Evolutionary conservation across 768 basidiomycete genomes (phyloP).

Genomic region (Lyophyllum decastes): DNA sequence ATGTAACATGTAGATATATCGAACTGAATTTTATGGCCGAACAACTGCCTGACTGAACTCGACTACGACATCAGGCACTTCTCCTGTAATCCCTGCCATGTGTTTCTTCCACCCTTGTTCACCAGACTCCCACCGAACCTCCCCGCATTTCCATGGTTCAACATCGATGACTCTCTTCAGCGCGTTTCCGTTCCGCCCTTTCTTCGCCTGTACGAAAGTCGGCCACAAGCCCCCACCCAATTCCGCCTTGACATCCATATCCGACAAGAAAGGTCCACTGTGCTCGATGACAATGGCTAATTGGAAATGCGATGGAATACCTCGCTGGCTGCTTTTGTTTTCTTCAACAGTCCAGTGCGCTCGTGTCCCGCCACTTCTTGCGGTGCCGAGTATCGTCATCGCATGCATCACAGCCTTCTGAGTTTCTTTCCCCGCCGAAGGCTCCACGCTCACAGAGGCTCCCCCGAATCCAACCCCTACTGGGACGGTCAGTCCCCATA

Average conservation of each 20-base stretch:
- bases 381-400: slow-evolving; percentile 20
- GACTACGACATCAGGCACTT: slow-evolving; percentile 16
- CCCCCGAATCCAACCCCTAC: slow-evolving; percentile 10
- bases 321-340: slow-evolving; percentile 22
- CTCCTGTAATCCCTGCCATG: slow-evolving; percentile 20
- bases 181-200: slow-evolving; percentile 12
- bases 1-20: neutral
- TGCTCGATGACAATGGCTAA: slow-evolving; percentile 21
- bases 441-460: slow-evolving; percentile 16
- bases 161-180: slow-evolving; percentile 19
- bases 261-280: slow-evolving; percentile 15
- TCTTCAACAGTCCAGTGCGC: slow-evolving; percentile 23
- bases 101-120: slow-evolving; percentile 22
- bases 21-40: slow-evolving; percentile 11
- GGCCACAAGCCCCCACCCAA: slow-evolving; percentile 19
- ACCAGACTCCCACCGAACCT: slow-evolving; percentile 18
- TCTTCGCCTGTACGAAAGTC: slow-evolving; percentile 21
- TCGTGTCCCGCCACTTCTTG: slow-evolving; percentile 9
- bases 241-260: slow-evolving; percentile 22
- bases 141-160: slow-evolving; percentile 22
- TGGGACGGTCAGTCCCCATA: slow-evolving; percentile 17
- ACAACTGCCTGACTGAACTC: slow-evolving; percentile 19
- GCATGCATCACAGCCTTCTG: slow-evolving; percentile 21
- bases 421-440: slow-evolving; percentile 16
- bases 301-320: slow-evolving; percentile 21